These are phyloP conservation scores for Spongospora subterranea DNA, from an alignment of 208 protist genomes.

Conservation along the genomic window DNA sequence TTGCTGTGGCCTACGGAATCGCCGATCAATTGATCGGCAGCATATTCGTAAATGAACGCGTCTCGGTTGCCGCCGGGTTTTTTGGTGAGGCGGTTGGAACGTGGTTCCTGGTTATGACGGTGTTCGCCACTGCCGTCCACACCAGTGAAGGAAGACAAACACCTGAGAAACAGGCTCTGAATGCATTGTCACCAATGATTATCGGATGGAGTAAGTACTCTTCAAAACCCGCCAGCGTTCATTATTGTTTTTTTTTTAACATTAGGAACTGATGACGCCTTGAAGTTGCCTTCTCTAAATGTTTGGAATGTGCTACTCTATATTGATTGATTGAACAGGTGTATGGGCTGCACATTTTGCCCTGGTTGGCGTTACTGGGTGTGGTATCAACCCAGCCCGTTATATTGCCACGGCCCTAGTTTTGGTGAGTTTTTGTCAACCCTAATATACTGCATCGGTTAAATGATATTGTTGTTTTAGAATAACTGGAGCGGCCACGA, in stretches of 20 bases:
- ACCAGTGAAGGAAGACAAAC: background rate
- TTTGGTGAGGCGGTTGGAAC: constrained; percentile 48
- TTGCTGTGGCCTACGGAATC: constrained; percentile 27
- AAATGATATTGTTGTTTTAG: too few species aligned
- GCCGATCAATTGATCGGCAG: constrained; percentile 27
- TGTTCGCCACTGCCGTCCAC: constrained; percentile 39
- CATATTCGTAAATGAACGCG: constrained; percentile 50
- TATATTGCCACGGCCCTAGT: constrained; percentile 37
- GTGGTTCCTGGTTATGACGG: constrained; percentile 29
- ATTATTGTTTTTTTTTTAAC: background rate
- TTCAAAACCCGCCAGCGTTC: too few species aligned
- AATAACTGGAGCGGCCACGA: constrained; percentile 14
- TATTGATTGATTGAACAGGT: too few species aligned
- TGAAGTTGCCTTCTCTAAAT: too few species aligned
- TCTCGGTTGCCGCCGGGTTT: constrained; percentile 28
- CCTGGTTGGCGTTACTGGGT: constrained; percentile 45
- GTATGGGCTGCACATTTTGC: constrained; percentile 34
- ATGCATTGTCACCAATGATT: background rate
- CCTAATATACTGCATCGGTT: too few species aligned
- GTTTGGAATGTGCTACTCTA: too few species aligned
- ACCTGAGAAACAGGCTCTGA: background rate
- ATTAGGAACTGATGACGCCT: background rate
- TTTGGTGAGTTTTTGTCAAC: too few species aligned
- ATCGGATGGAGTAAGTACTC: constrained; percentile 1
- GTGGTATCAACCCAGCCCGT: constrained; percentile 49